phyloP scores from a whole-genome alignment of 192 early-diverging fungal species.

The Coemansia sp. region DNA sequence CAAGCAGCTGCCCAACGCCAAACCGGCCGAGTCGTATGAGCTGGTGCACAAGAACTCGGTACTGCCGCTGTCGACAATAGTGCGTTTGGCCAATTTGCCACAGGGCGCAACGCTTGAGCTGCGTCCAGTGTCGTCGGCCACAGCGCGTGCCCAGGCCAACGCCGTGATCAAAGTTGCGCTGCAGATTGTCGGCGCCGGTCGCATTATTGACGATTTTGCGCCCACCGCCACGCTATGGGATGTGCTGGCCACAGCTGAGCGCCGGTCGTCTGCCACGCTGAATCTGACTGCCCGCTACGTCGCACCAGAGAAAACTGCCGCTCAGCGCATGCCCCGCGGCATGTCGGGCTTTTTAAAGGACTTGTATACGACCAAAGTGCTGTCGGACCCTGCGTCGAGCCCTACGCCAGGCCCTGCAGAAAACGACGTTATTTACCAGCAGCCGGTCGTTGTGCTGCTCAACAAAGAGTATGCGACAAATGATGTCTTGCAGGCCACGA shows the following conservation, averaged over 20 bases:
- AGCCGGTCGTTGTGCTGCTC: slow-evolving; percentile 31
- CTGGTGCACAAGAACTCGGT: slow-evolving; percentile 66
- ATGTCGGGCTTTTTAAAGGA: slow-evolving; percentile 8
- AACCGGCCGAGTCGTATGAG: slow-evolving; percentile 57
- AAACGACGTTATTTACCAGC: slow-evolving; percentile 17
- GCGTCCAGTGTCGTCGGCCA: too few species aligned
- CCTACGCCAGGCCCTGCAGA: background rate
- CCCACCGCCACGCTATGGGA: slow-evolving; percentile 67
- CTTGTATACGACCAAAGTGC: background rate
- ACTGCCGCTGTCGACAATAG: slow-evolving; percentile 69
- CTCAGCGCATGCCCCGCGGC: slow-evolving; percentile 2
- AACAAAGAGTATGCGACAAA: slow-evolving; percentile 61
- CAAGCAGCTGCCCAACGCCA: slow-evolving; percentile 57
- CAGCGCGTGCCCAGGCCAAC: too few species aligned
- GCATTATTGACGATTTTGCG: slow-evolving; percentile 65
- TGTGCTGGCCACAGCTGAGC: slow-evolving; percentile 22
- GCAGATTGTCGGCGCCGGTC: slow-evolving; percentile 67
- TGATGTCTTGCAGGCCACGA: slow-evolving; percentile 62
- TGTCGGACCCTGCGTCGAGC: background rate
- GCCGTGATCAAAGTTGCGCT: slow-evolving; percentile 62
- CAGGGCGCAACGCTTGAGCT: slow-evolving; percentile 75
- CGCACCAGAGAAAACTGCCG: background rate
- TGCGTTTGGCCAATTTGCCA: slow-evolving; percentile 81
- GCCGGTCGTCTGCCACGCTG: slow-evolving; percentile 16
- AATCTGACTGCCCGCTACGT: slow-evolving; percentile 28